These are phyloP conservation scores for Odontarrhena argentea DNA, from an alignment of 345 rosid species.

Conservation along the genomic window DNA sequence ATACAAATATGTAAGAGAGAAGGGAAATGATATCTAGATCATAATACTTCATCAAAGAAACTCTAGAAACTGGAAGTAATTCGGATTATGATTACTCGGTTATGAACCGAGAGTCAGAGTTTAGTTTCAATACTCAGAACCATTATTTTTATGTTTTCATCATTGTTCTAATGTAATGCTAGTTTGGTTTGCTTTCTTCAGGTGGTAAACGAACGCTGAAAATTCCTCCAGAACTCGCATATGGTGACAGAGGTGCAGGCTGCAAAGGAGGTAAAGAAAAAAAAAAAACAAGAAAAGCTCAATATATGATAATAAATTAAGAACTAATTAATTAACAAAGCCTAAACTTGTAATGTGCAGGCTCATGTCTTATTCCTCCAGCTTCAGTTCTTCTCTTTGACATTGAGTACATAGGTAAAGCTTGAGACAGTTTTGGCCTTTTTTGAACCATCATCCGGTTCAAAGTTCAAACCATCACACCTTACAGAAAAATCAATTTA, in stretches of 20 bases:
- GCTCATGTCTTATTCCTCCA: conserved; percentile 90
- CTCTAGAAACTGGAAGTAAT: too few species aligned
- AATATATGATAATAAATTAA: neutral
- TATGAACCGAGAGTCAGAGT: too few species aligned
- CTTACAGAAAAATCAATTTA: neutral
- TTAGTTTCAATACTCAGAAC: too few species aligned
- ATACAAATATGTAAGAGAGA: too few species aligned
- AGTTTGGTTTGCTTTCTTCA: conserved; percentile 25
- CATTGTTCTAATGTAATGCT: too few species aligned
- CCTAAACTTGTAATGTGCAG: conserved; percentile 43
- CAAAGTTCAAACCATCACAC: neutral
- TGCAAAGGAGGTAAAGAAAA: conserved; percentile 75
- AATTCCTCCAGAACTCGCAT: conserved; percentile 82
- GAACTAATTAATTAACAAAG: neutral
- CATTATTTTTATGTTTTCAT: too few species aligned
- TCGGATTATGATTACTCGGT: neutral
- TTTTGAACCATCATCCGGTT: conserved; percentile 12
- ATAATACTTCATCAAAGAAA: too few species aligned
- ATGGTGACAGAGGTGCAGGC: conserved; percentile 91
- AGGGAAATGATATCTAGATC: neutral
- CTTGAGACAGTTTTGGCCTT: conserved; percentile 39
- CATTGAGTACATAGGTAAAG: conserved; percentile 82
- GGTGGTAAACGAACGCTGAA: conserved; percentile 74
- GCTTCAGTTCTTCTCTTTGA: conserved; percentile 79
- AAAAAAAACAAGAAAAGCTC: neutral